Evolutionary conservation across 805 yeast genomes (phyloP).

Genomic region (Ogataea paraovalis): DNA sequence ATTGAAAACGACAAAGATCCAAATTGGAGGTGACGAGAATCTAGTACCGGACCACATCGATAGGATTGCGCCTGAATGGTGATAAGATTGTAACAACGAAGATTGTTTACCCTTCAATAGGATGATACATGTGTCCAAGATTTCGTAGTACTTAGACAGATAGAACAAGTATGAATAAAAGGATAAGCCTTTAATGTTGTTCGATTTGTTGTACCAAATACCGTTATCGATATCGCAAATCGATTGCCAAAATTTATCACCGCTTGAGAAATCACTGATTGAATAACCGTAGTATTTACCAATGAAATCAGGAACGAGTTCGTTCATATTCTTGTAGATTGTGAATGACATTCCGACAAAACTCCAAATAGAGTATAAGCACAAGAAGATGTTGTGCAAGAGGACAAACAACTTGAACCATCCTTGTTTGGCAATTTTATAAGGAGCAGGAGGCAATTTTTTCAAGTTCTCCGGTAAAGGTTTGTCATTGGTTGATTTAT

Average conservation of each 20-base stretch:
- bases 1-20: constrained; percentile 78
- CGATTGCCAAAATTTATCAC: constrained; percentile 53
- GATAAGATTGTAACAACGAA: constrained; percentile 66
- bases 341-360: constrained; percentile 59
- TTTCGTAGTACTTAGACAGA: constrained; percentile 67
- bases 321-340: constrained; percentile 39
- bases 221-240: constrained; percentile 60
- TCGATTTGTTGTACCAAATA: constrained; percentile 40
- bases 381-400: constrained; percentile 56
- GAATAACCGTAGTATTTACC: constrained; percentile 17
- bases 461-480: constrained; percentile 27
- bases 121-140: constrained; percentile 63
- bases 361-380: constrained; percentile 69
- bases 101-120: constrained; percentile 65
- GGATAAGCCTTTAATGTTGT: constrained; percentile 39
- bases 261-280: constrained; percentile 11
- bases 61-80: constrained; percentile 76
- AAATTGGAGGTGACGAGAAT: constrained; percentile 67
- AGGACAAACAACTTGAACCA: constrained; percentile 53
- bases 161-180: constrained; percentile 66
- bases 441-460: constrained; percentile 51
- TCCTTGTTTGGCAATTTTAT: constrained; percentile 38
- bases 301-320: constrained; percentile 28
- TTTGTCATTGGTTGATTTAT: constrained; percentile 24
- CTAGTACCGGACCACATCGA: constrained; percentile 80